Conservation (phyloP, 805 yeast genomes). For the Saccharomycopsis fermentans region DNA sequence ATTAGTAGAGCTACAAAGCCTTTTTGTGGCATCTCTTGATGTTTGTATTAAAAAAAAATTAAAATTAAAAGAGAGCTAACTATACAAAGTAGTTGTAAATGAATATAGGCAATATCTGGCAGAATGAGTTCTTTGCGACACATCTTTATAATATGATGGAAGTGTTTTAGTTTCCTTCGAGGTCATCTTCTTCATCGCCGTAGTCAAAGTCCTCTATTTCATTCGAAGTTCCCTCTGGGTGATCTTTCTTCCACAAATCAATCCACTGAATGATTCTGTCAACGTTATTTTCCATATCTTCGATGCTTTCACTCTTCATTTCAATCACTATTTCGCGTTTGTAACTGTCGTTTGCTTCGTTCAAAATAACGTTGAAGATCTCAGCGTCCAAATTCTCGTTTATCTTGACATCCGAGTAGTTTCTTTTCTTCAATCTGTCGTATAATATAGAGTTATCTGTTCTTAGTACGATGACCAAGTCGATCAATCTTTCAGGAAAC, state of each 20-base stretch:
- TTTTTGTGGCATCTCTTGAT: no score
- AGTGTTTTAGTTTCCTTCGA: not conserved
- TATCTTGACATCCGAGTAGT: conserved; percentile 71
- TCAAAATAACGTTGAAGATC: conserved; percentile 84
- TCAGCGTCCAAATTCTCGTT: conserved; percentile 93
- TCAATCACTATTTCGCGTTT: conserved; percentile 75
- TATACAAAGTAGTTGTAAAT: no score
- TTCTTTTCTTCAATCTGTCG: conserved; percentile 68
- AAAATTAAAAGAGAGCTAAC: no score
- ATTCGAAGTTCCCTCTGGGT: conserved; percentile 51
- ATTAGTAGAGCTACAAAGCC: no score
- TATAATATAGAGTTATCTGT: conserved; percentile 62
- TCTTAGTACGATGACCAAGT: conserved; percentile 80
- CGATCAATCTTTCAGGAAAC: conserved; percentile 88
- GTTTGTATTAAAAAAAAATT: no score
- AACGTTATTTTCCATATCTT: conserved; percentile 75
- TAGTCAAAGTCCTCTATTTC: conserved; percentile 26
- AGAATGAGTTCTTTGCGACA: no score
- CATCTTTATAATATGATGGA: no score
- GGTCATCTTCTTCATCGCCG: conserved; percentile 10
- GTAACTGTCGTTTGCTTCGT: conserved; percentile 81
- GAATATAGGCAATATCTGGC: no score
- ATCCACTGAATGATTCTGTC: conserved; percentile 69
- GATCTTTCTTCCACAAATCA: conserved; percentile 60
- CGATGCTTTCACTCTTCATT: conserved; percentile 59